phyloP scores from a whole-genome alignment of 805 yeast species.

The Starmera quercuum region DNA sequence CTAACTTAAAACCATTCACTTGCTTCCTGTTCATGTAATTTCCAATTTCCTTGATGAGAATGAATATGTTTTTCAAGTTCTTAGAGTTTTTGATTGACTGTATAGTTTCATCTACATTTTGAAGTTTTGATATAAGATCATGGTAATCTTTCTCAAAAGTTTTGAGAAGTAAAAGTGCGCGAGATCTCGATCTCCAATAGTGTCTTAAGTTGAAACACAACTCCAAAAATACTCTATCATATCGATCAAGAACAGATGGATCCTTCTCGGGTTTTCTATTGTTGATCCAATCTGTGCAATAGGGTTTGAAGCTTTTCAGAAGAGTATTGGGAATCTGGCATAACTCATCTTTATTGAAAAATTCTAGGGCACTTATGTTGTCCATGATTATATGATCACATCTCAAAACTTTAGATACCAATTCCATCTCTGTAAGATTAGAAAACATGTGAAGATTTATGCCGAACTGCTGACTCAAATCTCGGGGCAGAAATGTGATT shows the following conservation, averaged over 20 bases:
- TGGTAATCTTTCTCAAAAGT: constrained; percentile 72
- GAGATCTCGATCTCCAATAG: constrained; percentile 89
- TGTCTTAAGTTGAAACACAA: constrained; percentile 75
- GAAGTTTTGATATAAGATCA: constrained; percentile 61
- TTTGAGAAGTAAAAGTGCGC: constrained; percentile 67
- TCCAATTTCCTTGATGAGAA: constrained; percentile 84
- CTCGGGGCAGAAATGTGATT: constrained; percentile 68
- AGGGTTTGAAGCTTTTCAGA: constrained; percentile 71
- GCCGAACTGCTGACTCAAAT: constrained; percentile 89
- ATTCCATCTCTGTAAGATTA: constrained; percentile 48
- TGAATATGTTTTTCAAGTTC: constrained; percentile 64
- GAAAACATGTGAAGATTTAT: constrained; percentile 82
- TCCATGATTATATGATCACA: constrained; percentile 70
- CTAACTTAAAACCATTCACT: constrained; percentile 86
- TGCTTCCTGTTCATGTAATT: constrained; percentile 96
- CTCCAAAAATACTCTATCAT: constrained; percentile 80
- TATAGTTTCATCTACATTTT: constrained; percentile 67
- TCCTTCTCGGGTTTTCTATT: constrained; percentile 51
- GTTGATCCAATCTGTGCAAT: constrained; percentile 54
- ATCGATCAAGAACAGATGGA: constrained; percentile 70
- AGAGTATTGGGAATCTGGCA: constrained; percentile 67
- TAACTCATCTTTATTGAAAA: constrained; percentile 68
- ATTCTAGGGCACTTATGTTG: constrained; percentile 73
- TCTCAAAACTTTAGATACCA: constrained; percentile 61
- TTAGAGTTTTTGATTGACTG: constrained; percentile 57